A percentile compares a stretch with the other conserved stretches of the same genome.
Evolutionary conservation across 257 asterid species (phyloP).

Genomic region (Solanum dulcamara): DNA sequence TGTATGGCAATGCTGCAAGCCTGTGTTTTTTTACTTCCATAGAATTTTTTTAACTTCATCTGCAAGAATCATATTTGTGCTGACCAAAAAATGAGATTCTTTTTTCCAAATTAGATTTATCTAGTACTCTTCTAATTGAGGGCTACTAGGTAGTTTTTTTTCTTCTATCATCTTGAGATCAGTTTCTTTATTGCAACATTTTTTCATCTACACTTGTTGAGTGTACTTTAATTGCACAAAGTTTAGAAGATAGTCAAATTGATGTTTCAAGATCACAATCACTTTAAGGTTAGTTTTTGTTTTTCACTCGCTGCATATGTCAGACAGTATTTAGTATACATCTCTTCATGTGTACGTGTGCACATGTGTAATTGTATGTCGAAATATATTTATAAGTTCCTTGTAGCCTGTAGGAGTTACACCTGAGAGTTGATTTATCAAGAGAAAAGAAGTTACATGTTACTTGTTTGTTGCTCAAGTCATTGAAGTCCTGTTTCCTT

Average conservation of each 20-base stretch:
- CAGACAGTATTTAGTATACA: neutral
- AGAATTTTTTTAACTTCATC: neutral
- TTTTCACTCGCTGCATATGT: neutral
- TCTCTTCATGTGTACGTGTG: neutral
- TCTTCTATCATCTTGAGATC: neutral
- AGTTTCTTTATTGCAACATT: neutral
- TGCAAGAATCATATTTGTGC: neutral
- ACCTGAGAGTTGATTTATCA: neutral
- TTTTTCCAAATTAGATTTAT: neutral
- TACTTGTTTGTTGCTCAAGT: neutral
- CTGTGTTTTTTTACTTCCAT: neutral
- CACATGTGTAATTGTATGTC: neutral
- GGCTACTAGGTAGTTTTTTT: neutral
- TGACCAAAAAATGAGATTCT: neutral
- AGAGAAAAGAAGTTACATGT: neutral
- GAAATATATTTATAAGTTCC: neutral
- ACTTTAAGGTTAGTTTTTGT: neutral
- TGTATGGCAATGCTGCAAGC: neutral
- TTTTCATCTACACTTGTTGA: neutral
- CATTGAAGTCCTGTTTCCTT: neutral
- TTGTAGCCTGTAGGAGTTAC: neutral
- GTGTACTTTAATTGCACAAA: neutral
- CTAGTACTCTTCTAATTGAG: neutral
- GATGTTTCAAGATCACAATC: neutral
- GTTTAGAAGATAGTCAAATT: neutral